phyloP scores from a whole-genome alignment of 495 filamentous ascomycete genomes.

The Poronia punctata region DNA sequence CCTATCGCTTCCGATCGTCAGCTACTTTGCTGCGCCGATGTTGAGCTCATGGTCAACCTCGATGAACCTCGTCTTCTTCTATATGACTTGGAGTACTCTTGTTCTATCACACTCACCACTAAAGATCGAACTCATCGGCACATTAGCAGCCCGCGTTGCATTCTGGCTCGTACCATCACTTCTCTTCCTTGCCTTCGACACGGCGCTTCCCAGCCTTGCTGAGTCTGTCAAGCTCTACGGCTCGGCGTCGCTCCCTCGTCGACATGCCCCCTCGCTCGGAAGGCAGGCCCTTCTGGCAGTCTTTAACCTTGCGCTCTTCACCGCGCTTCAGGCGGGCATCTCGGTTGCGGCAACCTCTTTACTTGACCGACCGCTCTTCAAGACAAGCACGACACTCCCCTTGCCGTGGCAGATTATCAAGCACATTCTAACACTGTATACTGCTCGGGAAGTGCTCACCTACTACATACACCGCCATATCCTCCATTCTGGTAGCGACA shows the following conservation, averaged over 20 bases:
- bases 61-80: conserved; percentile 84
- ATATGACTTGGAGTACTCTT: conserved; percentile 81
- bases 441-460: conserved; percentile 49
- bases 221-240: conserved; percentile 64
- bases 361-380: conserved; percentile 32
- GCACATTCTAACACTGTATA: conserved; percentile 55
- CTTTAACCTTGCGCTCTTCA: conserved; percentile 57
- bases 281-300: conserved; percentile 48
- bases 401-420: conserved; percentile 49
- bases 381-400: conserved; percentile 36
- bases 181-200: conserved; percentile 68
- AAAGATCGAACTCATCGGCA: conserved; percentile 68
- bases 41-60: conserved; percentile 65
- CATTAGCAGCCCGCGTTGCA: conserved; percentile 56
- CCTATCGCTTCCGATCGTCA: conserved; percentile 64
- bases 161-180: conserved; percentile 70
- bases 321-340: conserved; percentile 48
- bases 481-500: conserved; percentile 45
- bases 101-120: conserved; percentile 69
- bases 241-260: conserved; percentile 53
- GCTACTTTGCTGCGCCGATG: conserved; percentile 50
- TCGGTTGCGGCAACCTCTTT: conserved; percentile 25
- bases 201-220: conserved; percentile 57
- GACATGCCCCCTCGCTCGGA: conserved; percentile 32
- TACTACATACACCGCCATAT: conserved; percentile 70